A percentile compares a stretch with the other conserved stretches of the same genome.
Evolutionary conservation across 495 filamentous ascomycete species (phyloP).

Genomic region (Cercophora sp.): DNA sequence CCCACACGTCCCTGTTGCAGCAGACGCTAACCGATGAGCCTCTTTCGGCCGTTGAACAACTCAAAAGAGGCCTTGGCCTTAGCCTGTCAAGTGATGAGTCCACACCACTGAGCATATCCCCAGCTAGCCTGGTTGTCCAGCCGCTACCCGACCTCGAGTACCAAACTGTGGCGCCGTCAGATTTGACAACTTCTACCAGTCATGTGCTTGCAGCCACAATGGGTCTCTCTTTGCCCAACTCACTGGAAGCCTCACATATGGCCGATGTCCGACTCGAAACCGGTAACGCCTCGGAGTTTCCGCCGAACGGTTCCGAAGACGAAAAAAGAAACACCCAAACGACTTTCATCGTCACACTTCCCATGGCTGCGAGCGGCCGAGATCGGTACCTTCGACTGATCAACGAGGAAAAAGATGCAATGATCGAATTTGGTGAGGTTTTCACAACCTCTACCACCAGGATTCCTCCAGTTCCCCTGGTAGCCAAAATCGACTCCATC

Average conservation of each 20-base stretch:
- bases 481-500: conserved; percentile 34
- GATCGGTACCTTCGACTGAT: conserved; percentile 38
- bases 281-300: no score
- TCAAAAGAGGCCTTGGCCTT: conserved; percentile 1
- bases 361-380: conserved; percentile 35
- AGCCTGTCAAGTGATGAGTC: neutral
- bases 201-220: no score
- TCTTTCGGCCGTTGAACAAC: conserved; percentile 12
- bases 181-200: conserved; percentile 32
- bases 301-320: neutral
- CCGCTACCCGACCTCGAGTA: neutral
- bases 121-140: neutral
- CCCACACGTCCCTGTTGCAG: no score
- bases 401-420: conserved; percentile 29
- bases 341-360: conserved; percentile 38
- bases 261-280: no score
- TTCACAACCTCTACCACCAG: conserved; percentile 19
- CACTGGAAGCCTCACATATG: no score
- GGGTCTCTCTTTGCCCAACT: no score
- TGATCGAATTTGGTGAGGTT: conserved; percentile 30
- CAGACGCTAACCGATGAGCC: no score
- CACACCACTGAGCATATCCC: neutral
- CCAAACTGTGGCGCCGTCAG: conserved; percentile 36
- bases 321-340: conserved; percentile 9
- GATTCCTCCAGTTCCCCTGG: conserved; percentile 22